Percentiles rank a stretch among this genome's conserved stretches.
phyloP scores from a whole-genome alignment of 345 rosid species.

The Eucalyptus tenuipes region DNA sequence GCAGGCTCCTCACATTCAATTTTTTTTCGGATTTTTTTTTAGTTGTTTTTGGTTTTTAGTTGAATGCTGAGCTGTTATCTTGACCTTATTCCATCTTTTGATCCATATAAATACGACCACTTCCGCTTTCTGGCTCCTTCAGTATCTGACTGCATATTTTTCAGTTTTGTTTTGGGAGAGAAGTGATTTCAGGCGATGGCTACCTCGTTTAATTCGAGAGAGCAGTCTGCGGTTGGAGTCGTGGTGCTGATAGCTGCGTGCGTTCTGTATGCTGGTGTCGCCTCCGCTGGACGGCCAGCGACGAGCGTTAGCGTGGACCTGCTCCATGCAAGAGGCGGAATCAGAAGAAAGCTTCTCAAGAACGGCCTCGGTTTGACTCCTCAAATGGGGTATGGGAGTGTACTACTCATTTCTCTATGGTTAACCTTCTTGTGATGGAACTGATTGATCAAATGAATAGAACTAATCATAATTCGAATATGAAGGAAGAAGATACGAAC shows the following conservation, averaged over 20 bases:
- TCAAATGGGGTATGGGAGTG: constrained; percentile 28
- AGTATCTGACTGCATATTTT: not conserved
- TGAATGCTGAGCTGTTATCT: not conserved
- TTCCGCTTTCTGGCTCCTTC: not conserved
- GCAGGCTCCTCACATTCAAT: not conserved
- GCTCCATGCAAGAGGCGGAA: not conserved
- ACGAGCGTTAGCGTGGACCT: not conserved
- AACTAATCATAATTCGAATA: not conserved
- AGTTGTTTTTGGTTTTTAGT: not conserved
- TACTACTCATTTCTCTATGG: not conserved
- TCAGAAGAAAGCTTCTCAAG: not conserved
- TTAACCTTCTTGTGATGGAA: not conserved
- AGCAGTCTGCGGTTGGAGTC: not conserved
- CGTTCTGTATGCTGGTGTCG: not conserved
- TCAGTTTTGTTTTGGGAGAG: not conserved
- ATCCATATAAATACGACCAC: not conserved
- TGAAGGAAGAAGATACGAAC: not conserved
- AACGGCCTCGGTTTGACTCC: constrained; percentile 35
- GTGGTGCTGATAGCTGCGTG: not conserved
- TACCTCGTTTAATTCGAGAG: not conserved
- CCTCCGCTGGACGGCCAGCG: not conserved
- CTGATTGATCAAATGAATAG: not conserved
- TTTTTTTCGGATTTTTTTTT: not conserved
- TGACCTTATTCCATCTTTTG: not conserved
- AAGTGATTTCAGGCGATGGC: not conserved